These are phyloP conservation scores for Blastobotrys elegans DNA, from an alignment of 1,139 yeast genomes.

Conservation along the genomic window DNA sequence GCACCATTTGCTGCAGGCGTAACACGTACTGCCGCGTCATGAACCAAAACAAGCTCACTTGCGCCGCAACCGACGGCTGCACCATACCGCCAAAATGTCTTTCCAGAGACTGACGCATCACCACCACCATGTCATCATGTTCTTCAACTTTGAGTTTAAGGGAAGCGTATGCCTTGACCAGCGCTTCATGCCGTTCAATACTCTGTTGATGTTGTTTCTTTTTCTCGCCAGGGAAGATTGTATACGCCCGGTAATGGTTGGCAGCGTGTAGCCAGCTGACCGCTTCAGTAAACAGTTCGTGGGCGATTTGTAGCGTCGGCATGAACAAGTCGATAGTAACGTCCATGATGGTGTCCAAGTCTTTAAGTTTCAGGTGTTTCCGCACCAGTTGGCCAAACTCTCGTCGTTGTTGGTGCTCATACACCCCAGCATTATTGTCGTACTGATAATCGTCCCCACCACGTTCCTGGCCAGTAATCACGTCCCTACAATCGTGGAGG, in stretches of 20 bases:
- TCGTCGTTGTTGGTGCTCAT: conserved; percentile 11
- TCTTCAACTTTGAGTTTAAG: not conserved
- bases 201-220: conserved; percentile 2
- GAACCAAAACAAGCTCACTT: conserved; percentile 22
- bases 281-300: conserved; percentile 15
- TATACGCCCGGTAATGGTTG: conserved; percentile 19
- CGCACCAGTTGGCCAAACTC: conserved; percentile 4
- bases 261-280: conserved; percentile 24
- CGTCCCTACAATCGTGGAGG: conserved; percentile 2
- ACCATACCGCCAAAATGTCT: not conserved
- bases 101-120: not conserved
- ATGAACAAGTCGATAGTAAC: conserved; percentile 16
- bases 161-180: not conserved
- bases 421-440: conserved; percentile 5
- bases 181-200: not conserved
- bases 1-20: conserved; percentile 9
- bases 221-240: not conserved
- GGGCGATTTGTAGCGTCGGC: conserved; percentile 15
- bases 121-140: not conserved
- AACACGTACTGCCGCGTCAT: conserved; percentile 11
- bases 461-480: not conserved
- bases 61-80: conserved; percentile 16
- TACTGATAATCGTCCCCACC: not conserved
- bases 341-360: conserved; percentile 21
- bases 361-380: conserved; percentile 16